Evolutionary conservation across 805 yeast species (phyloP).

Genomic region (Komagataella mondaviorum): DNA sequence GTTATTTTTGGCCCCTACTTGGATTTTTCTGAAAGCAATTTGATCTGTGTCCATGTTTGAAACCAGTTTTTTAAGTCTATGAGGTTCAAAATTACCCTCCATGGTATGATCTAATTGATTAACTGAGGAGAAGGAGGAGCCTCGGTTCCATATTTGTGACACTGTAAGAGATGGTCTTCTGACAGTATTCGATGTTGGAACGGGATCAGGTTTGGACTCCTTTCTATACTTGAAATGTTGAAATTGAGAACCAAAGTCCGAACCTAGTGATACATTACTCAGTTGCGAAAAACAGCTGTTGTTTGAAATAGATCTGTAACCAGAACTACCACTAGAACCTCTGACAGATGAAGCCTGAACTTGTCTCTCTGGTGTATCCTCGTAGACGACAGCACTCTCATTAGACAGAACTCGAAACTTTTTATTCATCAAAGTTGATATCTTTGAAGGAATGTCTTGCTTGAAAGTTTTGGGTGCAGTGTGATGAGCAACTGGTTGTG

Average conservation of each 20-base stretch:
- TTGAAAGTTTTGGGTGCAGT: not conserved
- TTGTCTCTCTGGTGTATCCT: not conserved
- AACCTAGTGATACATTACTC: not conserved
- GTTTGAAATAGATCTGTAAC: not conserved
- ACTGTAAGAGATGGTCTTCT: not conserved
- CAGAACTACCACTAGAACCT: not conserved
- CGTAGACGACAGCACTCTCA: not conserved
- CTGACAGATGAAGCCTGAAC: not conserved
- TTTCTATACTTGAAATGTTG: not conserved
- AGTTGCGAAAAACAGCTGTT: not conserved
- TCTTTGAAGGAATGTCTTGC: not conserved
- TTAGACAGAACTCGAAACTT: not conserved
- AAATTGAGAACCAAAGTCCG: not conserved
- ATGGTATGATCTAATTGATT: not conserved
- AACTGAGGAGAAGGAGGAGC: not conserved
- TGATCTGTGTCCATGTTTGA: not conserved
- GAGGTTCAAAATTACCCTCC: not conserved
- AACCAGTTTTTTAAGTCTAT: not conserved
- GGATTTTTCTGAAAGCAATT: not conserved
- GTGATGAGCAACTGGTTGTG: conserved; percentile 10
- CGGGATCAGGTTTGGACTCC: not conserved
- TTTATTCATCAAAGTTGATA: not conserved
- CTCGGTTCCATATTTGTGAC: not conserved
- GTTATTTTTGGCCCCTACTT: not conserved
- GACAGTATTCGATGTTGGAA: not conserved